Conservation (phyloP, 164 flowering plant genomes). For the Annona squamosa region DNA sequence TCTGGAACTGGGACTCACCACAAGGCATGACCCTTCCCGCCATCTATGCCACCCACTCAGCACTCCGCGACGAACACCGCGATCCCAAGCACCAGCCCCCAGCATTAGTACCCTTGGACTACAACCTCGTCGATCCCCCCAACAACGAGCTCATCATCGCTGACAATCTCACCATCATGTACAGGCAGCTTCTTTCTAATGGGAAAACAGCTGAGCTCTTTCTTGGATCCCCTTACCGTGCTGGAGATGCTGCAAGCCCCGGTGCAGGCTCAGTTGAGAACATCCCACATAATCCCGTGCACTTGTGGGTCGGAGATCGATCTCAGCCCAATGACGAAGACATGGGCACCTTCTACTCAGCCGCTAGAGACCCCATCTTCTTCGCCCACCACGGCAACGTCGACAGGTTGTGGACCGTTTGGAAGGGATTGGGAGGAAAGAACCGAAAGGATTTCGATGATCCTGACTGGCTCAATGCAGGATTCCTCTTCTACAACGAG, state of each 20-base stretch:
- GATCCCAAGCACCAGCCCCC: constrained; percentile 33
- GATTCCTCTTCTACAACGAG: constrained; percentile 32
- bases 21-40: constrained; percentile 33
- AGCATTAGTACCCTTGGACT: constrained; percentile 33
- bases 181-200: constrained; percentile 39
- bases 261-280: constrained; percentile 39
- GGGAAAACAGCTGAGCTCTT: constrained; percentile 30
- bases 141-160: constrained; percentile 9
- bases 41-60: constrained; percentile 19
- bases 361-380: constrained; percentile 20
- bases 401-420: constrained; percentile 27
- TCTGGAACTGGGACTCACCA: constrained; percentile 42
- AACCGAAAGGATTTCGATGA: constrained; percentile 20
- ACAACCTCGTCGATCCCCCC: constrained; percentile 18
- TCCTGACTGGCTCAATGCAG: constrained; percentile 24
- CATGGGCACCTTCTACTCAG: constrained; percentile 21
- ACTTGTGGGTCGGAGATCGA: constrained; percentile 35
- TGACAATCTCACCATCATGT: constrained; percentile 43
- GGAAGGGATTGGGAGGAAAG: constrained; percentile 22
- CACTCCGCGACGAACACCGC: constrained; percentile 19
- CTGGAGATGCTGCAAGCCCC: constrained; percentile 31
- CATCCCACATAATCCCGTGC: constrained; percentile 38
- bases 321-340: constrained; percentile 14
- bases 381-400: constrained; percentile 2
- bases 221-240: constrained; percentile 36